Percentiles rank a stretch among this genome's conserved stretches.
These are phyloP conservation scores for Heimioporus sp. DNA, from an alignment of 768 basidiomycete genomes.

Conservation along the genomic window DNA sequence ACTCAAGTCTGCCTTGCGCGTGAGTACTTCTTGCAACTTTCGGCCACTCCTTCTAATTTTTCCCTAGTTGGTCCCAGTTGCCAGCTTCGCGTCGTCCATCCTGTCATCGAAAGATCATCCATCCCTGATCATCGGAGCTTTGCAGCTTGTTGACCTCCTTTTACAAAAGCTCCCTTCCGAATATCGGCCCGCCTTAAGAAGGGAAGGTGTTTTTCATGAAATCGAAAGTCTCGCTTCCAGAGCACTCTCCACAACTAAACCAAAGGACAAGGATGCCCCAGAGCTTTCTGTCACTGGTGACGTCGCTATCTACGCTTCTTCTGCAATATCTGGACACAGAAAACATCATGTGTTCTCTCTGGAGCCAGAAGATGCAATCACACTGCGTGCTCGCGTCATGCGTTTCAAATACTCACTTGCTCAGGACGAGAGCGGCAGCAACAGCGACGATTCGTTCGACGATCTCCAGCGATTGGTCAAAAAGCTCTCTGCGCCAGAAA, in stretches of 20 bases:
- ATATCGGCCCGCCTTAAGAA: constrained; percentile 85
- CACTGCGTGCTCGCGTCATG: constrained; percentile 86
- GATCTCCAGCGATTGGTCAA: constrained; percentile 64
- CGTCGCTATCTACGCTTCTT: constrained; percentile 35
- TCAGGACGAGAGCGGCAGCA: constrained; percentile 50
- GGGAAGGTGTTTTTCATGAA: constrained; percentile 97
- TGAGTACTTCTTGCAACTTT: constrained; percentile 37
- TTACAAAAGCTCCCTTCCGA: constrained; percentile 78
- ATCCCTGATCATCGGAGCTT: constrained; percentile 78
- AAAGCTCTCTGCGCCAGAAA: constrained; percentile 51
- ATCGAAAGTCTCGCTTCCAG: constrained; percentile 75
- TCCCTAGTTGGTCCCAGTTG: constrained; percentile 83
- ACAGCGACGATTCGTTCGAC: constrained; percentile 61
- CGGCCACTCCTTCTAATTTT: constrained; percentile 5
- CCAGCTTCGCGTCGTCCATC: constrained; percentile 93
- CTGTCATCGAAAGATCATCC: constrained; percentile 91
- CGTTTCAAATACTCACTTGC: constrained; percentile 74
- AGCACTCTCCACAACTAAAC: constrained; percentile 51
- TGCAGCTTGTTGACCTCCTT: constrained; percentile 92
- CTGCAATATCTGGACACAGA: constrained; percentile 62
- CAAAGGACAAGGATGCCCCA: constrained; percentile 43
- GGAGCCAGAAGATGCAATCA: constrained; percentile 89
- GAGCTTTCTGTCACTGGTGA: constrained; percentile 38
- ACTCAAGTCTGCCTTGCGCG: constrained; percentile 73
- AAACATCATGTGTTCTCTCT: constrained; percentile 65